Percentiles rank a stretch among this genome's conserved stretches.
Conservation (phyloP, 2,329 filamentous ascomycete genomes). For the Fusarium devonianum region DNA sequence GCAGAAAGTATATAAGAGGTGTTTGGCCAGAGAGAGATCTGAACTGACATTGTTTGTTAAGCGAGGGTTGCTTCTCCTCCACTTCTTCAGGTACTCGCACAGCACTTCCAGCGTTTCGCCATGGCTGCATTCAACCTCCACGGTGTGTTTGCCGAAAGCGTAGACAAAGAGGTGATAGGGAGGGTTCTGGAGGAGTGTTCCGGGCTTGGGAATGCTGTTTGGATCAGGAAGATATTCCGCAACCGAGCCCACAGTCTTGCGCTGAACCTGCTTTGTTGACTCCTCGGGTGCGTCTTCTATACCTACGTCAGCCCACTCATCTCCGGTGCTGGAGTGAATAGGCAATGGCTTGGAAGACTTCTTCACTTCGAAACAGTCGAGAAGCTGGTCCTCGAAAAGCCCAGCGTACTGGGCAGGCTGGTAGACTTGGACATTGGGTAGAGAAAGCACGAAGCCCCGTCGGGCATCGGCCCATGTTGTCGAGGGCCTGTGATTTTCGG, state of each 20-base stretch:
- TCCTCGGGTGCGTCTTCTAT: conserved; percentile 37
- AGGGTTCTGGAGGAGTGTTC: conserved; percentile 55
- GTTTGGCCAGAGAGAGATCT: neutral
- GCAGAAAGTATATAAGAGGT: neutral
- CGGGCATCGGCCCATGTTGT: conserved; percentile 50
- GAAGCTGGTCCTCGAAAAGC: conserved; percentile 47
- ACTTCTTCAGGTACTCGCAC: conserved; percentile 55
- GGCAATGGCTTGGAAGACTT: conserved; percentile 16
- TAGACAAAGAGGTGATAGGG: conserved; percentile 57
- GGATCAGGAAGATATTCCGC: conserved; percentile 51
- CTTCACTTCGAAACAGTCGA: conserved; percentile 47
- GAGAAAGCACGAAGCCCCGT: conserved; percentile 48
- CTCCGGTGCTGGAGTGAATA: conserved; percentile 40
- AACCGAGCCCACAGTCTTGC: neutral
- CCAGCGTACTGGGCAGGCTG: conserved; percentile 46
- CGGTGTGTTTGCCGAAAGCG: conserved; percentile 37
- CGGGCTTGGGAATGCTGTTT: conserved; percentile 53
- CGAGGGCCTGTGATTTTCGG: conserved; percentile 39
- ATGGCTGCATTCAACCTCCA: conserved; percentile 58
- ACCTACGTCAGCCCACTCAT: conserved; percentile 56
- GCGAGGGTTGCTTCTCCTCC: conserved; percentile 54
- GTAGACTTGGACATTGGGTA: conserved; percentile 46
- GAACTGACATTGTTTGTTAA: conserved; percentile 45
- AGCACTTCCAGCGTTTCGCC: conserved; percentile 54
- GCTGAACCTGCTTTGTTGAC: neutral